phyloP scores from a whole-genome alignment of 345 rosid genomes.

The Corymbia maculata region DNA sequence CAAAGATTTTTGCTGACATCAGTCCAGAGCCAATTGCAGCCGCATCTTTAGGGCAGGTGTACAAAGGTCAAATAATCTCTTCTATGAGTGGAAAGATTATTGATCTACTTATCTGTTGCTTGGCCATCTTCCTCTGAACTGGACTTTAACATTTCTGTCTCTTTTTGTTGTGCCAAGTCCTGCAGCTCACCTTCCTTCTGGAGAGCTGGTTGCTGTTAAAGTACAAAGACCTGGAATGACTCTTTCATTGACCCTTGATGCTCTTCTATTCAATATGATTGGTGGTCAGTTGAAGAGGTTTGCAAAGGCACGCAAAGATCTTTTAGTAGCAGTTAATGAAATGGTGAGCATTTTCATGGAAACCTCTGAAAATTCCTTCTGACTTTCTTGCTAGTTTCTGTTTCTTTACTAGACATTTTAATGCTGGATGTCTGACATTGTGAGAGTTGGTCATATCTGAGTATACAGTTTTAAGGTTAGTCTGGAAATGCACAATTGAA shows the following conservation, averaged over 20 bases:
- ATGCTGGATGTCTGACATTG: not conserved
- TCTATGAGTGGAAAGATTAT: not conserved
- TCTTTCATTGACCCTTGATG: conserved; percentile 80
- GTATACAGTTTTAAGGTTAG: not conserved
- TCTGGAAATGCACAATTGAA: not conserved
- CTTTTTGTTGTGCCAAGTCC: conserved; percentile 30
- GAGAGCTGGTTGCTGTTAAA: conserved; percentile 95
- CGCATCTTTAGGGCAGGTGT: conserved; percentile 97
- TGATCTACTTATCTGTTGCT: not conserved
- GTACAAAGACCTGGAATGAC: conserved; percentile 98
- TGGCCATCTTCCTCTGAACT: not conserved
- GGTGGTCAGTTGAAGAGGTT: conserved; percentile 95
- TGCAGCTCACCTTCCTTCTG: conserved; percentile 97
- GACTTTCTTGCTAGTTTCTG: not conserved
- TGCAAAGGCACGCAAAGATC: conserved; percentile 86
- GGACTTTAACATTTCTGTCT: conserved; percentile 13
- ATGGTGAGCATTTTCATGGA: conserved; percentile 42
- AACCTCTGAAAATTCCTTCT: not conserved
- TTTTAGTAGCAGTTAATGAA: conserved; percentile 87
- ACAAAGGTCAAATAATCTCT: conserved; percentile 58
- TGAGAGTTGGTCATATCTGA: not conserved
- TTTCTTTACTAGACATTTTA: not conserved
- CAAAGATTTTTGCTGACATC: conserved; percentile 75
- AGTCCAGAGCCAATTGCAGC: conserved; percentile 87
- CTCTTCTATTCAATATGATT: conserved; percentile 77